phyloP scores from a whole-genome alignment of 202 grass and related monocot species.

The Carex arenaria region DNA sequence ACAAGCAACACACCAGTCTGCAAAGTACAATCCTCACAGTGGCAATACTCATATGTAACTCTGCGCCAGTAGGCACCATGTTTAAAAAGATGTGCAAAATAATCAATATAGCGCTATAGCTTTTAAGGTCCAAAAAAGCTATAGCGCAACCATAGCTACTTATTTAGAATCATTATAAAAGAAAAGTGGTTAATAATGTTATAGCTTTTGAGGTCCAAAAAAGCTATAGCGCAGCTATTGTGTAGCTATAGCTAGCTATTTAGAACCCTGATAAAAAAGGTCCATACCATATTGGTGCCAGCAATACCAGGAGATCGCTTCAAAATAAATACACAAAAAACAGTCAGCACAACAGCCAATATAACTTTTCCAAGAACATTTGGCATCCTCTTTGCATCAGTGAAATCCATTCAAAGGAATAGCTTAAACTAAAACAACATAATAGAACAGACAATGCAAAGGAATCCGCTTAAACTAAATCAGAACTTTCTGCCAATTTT shows the following conservation, averaged over 20 bases:
- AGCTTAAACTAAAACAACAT: slow-evolving; percentile 30
- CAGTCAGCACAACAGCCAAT: slow-evolving; percentile 46
- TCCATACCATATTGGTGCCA: slow-evolving; percentile 63
- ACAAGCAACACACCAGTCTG: too few species aligned
- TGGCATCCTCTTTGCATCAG: slow-evolving; percentile 81
- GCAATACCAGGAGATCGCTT: slow-evolving; percentile 92
- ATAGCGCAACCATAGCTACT: too few species aligned
- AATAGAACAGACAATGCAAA: neutral
- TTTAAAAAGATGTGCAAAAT: neutral
- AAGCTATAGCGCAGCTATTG: too few species aligned
- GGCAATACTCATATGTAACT: neutral
- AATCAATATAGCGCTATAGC: too few species aligned
- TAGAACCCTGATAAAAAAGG: too few species aligned
- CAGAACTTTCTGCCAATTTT: neutral
- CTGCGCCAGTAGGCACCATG: neutral
- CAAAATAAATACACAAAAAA: slow-evolving; percentile 83
- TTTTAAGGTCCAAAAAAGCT: too few species aligned
- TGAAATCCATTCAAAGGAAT: slow-evolving; percentile 61
- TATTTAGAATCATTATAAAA: too few species aligned
- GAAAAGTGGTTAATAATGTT: too few species aligned
- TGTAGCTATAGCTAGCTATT: too few species aligned
- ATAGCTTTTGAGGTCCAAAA: too few species aligned
- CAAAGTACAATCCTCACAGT: neutral
- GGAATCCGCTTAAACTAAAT: neutral
- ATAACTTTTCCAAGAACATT: slow-evolving; percentile 74